Evolutionary conservation across 2,329 filamentous ascomycete genomes (phyloP).

Genomic region (Pseudocercospora ulei): DNA sequence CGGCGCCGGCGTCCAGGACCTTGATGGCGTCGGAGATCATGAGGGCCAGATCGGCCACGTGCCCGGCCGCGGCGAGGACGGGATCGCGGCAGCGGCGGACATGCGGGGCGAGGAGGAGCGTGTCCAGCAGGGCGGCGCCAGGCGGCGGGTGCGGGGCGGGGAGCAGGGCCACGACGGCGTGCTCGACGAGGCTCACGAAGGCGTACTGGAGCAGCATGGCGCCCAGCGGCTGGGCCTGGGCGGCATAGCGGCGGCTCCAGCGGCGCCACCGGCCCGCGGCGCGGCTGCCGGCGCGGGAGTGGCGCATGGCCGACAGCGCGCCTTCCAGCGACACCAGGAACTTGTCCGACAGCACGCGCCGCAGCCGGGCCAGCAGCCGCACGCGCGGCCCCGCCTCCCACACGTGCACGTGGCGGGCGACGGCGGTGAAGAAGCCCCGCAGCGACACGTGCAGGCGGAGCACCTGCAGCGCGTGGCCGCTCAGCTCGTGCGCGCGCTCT

Average conservation of each 20-base stretch:
- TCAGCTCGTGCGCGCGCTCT: conserved; percentile 20
- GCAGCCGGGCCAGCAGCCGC: conserved; percentile 60
- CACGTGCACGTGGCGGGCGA: conserved; percentile 65
- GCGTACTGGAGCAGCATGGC: conserved; percentile 84
- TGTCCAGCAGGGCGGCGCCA: conserved; percentile 22
- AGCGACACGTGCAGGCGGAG: conserved; percentile 73
- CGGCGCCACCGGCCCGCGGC: conserved; percentile 76
- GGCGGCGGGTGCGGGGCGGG: conserved; percentile 19
- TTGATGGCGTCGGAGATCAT: conserved; percentile 75
- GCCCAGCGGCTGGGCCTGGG: conserved; percentile 68
- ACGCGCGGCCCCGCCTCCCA: conserved; percentile 70
- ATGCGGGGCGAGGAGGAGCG: conserved; percentile 32
- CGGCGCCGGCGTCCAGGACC: conserved; percentile 75
- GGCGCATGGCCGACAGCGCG: conserved; percentile 80
- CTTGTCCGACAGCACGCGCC: conserved; percentile 65
- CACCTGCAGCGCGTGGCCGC: conserved; percentile 25
- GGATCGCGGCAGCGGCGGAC: conserved; percentile 15
- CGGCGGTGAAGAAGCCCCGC: conserved; percentile 80
- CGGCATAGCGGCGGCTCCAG: conserved; percentile 72
- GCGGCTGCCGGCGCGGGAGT: conserved; percentile 57
- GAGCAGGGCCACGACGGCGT: conserved; percentile 27
- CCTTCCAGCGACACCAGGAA: conserved; percentile 83
- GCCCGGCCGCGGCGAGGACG: conserved; percentile 30
- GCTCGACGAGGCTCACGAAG: conserved; percentile 68
- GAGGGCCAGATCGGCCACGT: conserved; percentile 53